Percentiles rank a stretch among this genome's conserved stretches.
These are phyloP conservation scores for Salix exigua DNA, from an alignment of 345 rosid genomes.

Conservation along the genomic window DNA sequence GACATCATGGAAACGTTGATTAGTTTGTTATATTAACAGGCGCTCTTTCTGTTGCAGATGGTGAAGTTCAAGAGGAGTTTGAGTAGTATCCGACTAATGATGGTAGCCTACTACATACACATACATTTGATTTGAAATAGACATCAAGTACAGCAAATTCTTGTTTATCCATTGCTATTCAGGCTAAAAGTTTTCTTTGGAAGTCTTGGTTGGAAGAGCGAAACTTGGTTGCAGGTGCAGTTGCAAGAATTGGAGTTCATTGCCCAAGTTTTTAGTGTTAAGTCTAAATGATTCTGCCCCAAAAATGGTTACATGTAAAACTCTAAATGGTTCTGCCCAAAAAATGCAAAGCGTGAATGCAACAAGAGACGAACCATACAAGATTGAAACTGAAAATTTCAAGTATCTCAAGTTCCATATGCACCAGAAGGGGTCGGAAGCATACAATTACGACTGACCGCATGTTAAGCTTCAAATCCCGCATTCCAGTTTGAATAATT, in stretches of 20 bases:
- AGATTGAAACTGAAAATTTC: neutral
- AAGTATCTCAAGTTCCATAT: neutral
- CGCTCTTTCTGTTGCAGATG: slow-evolving; percentile 6
- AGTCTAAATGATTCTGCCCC: no score
- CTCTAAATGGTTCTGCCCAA: neutral
- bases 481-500: neutral
- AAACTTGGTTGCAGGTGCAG: neutral
- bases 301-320: neutral
- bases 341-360: neutral
- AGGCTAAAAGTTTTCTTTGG: neutral
- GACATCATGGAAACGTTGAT: neutral
- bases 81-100: neutral
- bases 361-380: neutral
- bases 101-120: neutral
- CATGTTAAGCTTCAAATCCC: neutral
- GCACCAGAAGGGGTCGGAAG: neutral
- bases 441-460: neutral
- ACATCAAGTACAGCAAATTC: neutral
- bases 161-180: neutral
- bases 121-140: neutral
- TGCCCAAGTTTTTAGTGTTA: neutral
- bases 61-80: slow-evolving; percentile 13
- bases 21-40: neutral
- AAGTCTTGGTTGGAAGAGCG: neutral
- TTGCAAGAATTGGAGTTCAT: neutral